Evolutionary conservation across 345 rosid genomes (phyloP).

Genomic region (Mallotus nudiflorus): DNA sequence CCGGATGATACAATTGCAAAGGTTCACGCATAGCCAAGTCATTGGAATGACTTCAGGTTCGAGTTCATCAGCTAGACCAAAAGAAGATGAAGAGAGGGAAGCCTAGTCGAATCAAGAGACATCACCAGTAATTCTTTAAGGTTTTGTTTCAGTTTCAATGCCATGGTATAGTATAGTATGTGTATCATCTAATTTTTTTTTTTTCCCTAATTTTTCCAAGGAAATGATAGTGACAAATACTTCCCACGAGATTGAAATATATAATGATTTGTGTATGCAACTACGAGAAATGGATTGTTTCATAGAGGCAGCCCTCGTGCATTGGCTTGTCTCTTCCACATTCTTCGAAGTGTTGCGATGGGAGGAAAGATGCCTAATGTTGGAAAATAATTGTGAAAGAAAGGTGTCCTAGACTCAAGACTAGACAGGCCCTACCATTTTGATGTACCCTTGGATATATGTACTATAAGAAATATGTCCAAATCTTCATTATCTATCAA

Average conservation of each 20-base stretch:
- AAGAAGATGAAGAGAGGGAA: conserved; percentile 64
- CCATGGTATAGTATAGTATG: conserved; percentile 49
- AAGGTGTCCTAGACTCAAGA: neutral
- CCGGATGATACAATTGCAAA: conserved; percentile 91
- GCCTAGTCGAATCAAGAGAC: conserved; percentile 12
- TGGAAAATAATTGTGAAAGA: conserved; percentile 24
- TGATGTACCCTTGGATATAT: neutral
- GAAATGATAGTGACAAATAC: conserved; percentile 29
- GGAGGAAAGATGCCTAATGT: neutral
- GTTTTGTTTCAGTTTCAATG: conserved; percentile 30
- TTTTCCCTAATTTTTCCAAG: conserved; percentile 30
- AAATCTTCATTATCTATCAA: neutral
- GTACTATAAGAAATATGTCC: neutral
- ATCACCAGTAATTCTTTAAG: conserved; percentile 32
- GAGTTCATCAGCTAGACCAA: conserved; percentile 61
- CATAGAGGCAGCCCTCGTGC: conserved; percentile 13
- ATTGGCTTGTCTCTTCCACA: conserved; percentile 7
- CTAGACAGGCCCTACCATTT: conserved; percentile 5
- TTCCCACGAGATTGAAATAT: conserved; percentile 15
- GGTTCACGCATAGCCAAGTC: conserved; percentile 86
- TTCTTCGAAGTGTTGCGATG: neutral
- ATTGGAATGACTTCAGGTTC: conserved; percentile 82
- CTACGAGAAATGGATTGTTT: neutral
- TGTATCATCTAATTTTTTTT: conserved; percentile 37
- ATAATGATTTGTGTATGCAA: neutral